Conservation (phyloP, 805 yeast species). For the Kuraishia borneana region DNA sequence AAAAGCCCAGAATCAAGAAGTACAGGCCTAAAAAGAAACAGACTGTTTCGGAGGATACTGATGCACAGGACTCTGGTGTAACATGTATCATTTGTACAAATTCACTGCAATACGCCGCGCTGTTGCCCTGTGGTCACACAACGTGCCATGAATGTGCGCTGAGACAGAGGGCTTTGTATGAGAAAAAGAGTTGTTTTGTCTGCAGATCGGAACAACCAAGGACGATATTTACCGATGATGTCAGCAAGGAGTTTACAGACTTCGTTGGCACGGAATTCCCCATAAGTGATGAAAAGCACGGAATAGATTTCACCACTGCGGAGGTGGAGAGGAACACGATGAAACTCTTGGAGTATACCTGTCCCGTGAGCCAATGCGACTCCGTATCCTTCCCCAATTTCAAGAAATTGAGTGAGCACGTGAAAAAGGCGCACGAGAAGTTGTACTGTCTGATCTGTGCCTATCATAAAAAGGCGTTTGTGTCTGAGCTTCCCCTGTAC, state of each 20-base stretch:
- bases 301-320: conserved; percentile 48
- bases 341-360: conserved; percentile 39
- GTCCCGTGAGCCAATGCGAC: conserved; percentile 34
- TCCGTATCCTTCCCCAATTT: conserved; percentile 26
- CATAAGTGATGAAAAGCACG: conserved; percentile 30
- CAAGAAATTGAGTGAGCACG: conserved; percentile 55
- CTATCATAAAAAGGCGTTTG: conserved; percentile 64
- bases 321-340: conserved; percentile 37
- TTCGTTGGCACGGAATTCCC: conserved; percentile 20
- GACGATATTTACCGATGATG: conserved; percentile 46
- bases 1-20: too few species aligned
- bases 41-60: conserved; percentile 15
- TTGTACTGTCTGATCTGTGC: conserved; percentile 70
- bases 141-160: conserved; percentile 78
- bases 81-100: conserved; percentile 83
- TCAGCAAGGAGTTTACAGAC: conserved; percentile 24
- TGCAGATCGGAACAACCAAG: conserved; percentile 64
- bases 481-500: conserved; percentile 55
- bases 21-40: too few species aligned
- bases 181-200: conserved; percentile 64
- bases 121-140: conserved; percentile 75
- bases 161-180: conserved; percentile 72
- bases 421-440: conserved; percentile 49
- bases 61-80: conserved; percentile 23
- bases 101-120: conserved; percentile 45